These are phyloP conservation scores for Stentor roeselii DNA, from an alignment of 73 alveolate species.

Conservation along the genomic window DNA sequence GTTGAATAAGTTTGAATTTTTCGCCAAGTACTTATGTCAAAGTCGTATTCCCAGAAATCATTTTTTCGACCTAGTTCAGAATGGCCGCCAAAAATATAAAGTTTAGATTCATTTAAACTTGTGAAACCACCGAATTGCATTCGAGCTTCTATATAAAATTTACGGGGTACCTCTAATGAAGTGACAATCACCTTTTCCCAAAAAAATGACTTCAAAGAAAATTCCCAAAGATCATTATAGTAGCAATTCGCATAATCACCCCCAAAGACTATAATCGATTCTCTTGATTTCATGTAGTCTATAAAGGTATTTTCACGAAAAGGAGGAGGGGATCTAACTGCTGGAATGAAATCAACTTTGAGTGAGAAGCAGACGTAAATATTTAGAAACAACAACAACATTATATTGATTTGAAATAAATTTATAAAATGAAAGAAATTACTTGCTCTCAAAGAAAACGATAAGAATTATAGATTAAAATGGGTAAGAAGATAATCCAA, in stretches of 20 bases:
- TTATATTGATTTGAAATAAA: too few relatives aligned
- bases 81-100: not conserved
- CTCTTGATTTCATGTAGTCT: not conserved
- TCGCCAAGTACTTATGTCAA: too few relatives aligned
- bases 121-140: not conserved
- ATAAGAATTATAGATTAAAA: too few relatives aligned
- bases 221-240: not conserved
- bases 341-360: not conserved
- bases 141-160: not conserved
- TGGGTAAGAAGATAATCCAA: too few relatives aligned
- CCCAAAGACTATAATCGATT: not conserved
- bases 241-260: not conserved
- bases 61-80: not conserved
- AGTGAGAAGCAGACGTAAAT: too few relatives aligned
- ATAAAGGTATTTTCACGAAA: not conserved
- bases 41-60: constrained; percentile 7
- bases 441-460: too few relatives aligned
- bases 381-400: too few relatives aligned
- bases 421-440: too few relatives aligned
- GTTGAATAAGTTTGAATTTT: too few relatives aligned
- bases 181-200: not conserved
- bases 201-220: too few relatives aligned
- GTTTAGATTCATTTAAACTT: not conserved
- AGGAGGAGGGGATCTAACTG: not conserved
- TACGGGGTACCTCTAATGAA: not conserved